Evolutionary conservation across 2,329 filamentous ascomycete genomes (phyloP), one percentile per base, ranked within the genome.

Genomic region (Aspergillus hortae): DNA sequence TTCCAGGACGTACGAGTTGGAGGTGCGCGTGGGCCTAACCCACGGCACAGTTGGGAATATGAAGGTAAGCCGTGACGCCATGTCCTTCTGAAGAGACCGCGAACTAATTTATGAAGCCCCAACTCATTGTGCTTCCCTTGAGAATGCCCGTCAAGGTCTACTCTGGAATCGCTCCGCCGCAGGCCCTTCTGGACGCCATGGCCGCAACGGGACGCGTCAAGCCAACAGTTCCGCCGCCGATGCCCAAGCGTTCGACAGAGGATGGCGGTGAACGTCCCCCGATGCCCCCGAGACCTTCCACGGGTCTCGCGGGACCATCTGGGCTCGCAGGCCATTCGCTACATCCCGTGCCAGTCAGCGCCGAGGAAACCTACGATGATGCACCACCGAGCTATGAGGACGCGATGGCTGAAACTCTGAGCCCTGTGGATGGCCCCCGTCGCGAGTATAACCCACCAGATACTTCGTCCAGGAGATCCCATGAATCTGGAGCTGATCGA

Each of bases 351-450:
- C 54, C 67, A 15, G 53, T 56, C 27, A 61, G 61, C 51, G 53
- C 59, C 40, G 56, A 60, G 36, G 59, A 63, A 19, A 56, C 27
- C 25, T 67, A 67, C 57, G 86, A 90, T 30, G 90, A 94, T 51
- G 89, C 90, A n/a, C 92, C 92, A 15, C 92, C 92, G 6, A 96
- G 90, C 64, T 97, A 97, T 66, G 91, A 96, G 71, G 92, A 96
- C 71, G 91, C 90, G 11, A 86, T 96, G 73, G 91, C 90, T 6
- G 86, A 89, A 58, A 83, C 86, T 53, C 73, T 94, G 56, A 86
- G 83, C 33, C 89, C 90, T 1, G 83, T 90, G 51, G 82, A 90
- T 66, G 88, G 85, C 55, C 75, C 86, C 23, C 78, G 91, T 61
- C 70, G 74, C 63, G 73, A 77, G 64, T 77, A 77, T 71, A 70